Evolutionary conservation across 2,329 filamentous ascomycete genomes (phyloP), one percentile per base, ranked within the genome.

Genomic region (Ceratocystis alfenasii): DNA sequence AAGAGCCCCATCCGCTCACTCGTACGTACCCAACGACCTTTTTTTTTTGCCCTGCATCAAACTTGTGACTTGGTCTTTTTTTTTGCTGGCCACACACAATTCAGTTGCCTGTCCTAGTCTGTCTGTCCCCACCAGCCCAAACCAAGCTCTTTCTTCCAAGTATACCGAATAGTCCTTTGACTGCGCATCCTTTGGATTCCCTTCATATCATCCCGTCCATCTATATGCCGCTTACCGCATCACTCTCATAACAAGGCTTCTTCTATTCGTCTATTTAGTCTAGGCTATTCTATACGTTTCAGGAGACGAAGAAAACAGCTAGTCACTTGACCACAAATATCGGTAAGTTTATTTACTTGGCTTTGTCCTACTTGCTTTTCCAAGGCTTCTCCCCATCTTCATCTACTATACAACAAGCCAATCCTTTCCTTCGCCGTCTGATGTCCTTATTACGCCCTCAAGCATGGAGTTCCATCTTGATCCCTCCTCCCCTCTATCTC

Each of bases 321-420:
- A 28, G 8, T 30, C 53, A 30, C 53, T 57, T 57, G 53, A 57
- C 53, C 53, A 28, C 28, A 28, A 28, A 28, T 30, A 28, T 57
- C 28, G 53, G 53, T 57, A 57, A 57, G 53, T 57, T 22, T 57
- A 22, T 57, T 28, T 30, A 57, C 53, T 33, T 22, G 53, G 28
- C 22, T 17, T 28, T 57, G 53, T 57, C 28, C 28, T 57, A 30
- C 53, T 57, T 30, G 28, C 1, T 15, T 30, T n/a, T 28, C 10
- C 22, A 28, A 33, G 53, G 15, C 53, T 8, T 28, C 53, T 8
- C 53, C 8, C 22, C 53, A 28, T 22, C 22, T 33, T n/a, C 53
- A 10, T 30, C 22, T 20, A 6, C 53, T n/a, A 30, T 28, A 57
- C 22, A 30, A 33, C 22, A 30, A 2, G 2, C 10, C 53, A 25